phyloP scores from a whole-genome alignment of 2,329 filamentous ascomycete genomes.

The Aspergillus cejpii region DNA sequence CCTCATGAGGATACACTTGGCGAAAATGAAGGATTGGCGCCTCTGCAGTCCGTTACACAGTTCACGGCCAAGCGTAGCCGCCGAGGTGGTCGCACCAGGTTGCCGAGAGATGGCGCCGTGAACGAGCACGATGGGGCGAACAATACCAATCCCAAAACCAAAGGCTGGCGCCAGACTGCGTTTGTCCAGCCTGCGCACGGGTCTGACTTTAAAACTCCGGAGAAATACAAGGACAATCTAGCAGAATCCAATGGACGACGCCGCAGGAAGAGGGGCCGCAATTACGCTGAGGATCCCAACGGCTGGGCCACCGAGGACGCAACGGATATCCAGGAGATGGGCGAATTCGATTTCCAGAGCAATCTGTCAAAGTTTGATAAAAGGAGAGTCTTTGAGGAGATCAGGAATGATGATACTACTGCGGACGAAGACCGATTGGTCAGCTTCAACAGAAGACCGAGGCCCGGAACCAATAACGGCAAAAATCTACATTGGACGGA shows the following conservation, averaged over 20 bases:
- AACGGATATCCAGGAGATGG: slow-evolving; percentile 86
- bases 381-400: slow-evolving; percentile 81
- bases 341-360: slow-evolving; percentile 87
- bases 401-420: slow-evolving; percentile 77
- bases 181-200: slow-evolving; percentile 52
- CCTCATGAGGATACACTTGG: slow-evolving; percentile 16
- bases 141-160: slow-evolving; percentile 45
- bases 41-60: slow-evolving; percentile 21
- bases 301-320: slow-evolving; percentile 96
- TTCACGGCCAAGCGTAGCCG: slow-evolving; percentile 38
- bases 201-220: slow-evolving; percentile 30
- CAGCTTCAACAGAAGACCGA: slow-evolving; percentile 67
- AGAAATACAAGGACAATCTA: slow-evolving; percentile 25
- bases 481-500: slow-evolving; percentile 90
- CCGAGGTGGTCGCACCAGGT: slow-evolving; percentile 42
- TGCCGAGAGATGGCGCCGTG: slow-evolving; percentile 38
- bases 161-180: slow-evolving; percentile 63
- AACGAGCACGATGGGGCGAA: slow-evolving; percentile 30
- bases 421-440: slow-evolving; percentile 90
- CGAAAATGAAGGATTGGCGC: slow-evolving; percentile 15
- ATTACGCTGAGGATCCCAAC: slow-evolving; percentile 55
- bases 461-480: slow-evolving; percentile 64
- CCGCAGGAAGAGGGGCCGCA: slow-evolving; percentile 41
- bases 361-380: slow-evolving; percentile 95
- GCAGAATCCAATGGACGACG: slow-evolving; percentile 33